Base-by-base conservation (phyloP, 2,329 filamentous ascomycete species). In the Thelonectria rubi region DNA sequence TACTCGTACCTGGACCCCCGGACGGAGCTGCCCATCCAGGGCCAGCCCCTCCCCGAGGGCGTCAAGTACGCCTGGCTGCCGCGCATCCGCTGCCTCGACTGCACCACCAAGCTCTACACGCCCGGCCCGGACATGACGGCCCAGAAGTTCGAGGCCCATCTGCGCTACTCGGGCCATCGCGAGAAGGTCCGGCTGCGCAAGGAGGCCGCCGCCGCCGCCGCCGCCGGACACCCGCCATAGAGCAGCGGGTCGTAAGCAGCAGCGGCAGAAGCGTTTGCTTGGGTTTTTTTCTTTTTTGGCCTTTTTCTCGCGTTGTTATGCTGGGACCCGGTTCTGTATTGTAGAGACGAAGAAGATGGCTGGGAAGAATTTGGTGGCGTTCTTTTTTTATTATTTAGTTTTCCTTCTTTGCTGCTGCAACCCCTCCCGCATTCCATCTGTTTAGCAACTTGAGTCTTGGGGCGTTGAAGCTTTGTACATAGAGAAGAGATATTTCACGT, bases 61-160 rank as follows among this genome's bases (percentile, higher is more conserved):
- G 81, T 92, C 63, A 91, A 90, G 71, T 92, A 90, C 69, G 91
- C 91, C 78, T 98, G 91, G 78, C 82, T 97, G 51, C 95, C 95
- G 9, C 86, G 95, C 52, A 97, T 99, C 65, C 86, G 92, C 60
- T 99, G 95, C 76, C 87, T 90, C 48, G 95, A 99, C 76, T 98
- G 95, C 75, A 92, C 93, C 0, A 93, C 92, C 30, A 98, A 97
- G 77, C 82, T 97, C 11, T 99, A 99, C 77, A 97, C 94, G 0
- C 92, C 94, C 0, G 92, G 93, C 0, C 93, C 94, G 0, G 92
- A 90, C 21, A 91, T 86, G 75, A 93, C 93, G 2, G 91, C 94
- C 5, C 89, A 89, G 47, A 97, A 97, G 73, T 99, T 99, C 65
- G 92, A 97, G 78, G 88, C 96, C 1, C 95, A 99, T 79, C 82